These are phyloP conservation scores for Buxus sempervirens DNA, from an alignment of 164 flowering plant genomes.

Conservation along the genomic window DNA sequence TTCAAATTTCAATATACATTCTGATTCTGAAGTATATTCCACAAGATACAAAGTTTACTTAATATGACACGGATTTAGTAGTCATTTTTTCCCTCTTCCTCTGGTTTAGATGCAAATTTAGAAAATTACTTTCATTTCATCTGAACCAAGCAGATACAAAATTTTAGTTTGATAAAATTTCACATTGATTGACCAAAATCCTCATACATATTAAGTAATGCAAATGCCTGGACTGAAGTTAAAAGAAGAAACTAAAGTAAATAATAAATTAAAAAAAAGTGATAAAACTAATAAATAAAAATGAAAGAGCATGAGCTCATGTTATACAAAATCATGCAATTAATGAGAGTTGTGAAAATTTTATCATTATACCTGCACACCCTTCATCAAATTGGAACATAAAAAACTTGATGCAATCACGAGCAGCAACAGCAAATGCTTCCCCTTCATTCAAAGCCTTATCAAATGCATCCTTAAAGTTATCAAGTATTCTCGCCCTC, in stretches of 20 bases:
- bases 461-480: slow-evolving; percentile 75
- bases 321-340: neutral
- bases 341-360: neutral
- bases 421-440: slow-evolving; percentile 71
- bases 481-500: slow-evolving; percentile 60
- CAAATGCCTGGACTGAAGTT: too few species aligned
- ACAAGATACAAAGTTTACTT: too few species aligned
- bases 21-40: neutral
- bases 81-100: too few species aligned
- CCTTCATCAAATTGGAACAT: slow-evolving; percentile 68
- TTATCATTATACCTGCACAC: slow-evolving; percentile 55
- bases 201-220: too few species aligned
- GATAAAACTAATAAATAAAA: too few species aligned
- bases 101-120: too few species aligned
- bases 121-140: too few species aligned
- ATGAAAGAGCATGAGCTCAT: neutral
- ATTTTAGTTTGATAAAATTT: too few species aligned
- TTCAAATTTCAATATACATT: neutral
- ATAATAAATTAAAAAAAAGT: too few species aligned
- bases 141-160: too few species aligned
- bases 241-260: too few species aligned
- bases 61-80: neutral
- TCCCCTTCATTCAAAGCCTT: slow-evolving; percentile 69
- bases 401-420: slow-evolving; percentile 37
- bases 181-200: too few species aligned